Percentiles rank a stretch among this genome's conserved stretches.
phyloP scores from a whole-genome alignment of 2,329 filamentous ascomycete species.

The Myriosclerotinia scirpicola region DNA sequence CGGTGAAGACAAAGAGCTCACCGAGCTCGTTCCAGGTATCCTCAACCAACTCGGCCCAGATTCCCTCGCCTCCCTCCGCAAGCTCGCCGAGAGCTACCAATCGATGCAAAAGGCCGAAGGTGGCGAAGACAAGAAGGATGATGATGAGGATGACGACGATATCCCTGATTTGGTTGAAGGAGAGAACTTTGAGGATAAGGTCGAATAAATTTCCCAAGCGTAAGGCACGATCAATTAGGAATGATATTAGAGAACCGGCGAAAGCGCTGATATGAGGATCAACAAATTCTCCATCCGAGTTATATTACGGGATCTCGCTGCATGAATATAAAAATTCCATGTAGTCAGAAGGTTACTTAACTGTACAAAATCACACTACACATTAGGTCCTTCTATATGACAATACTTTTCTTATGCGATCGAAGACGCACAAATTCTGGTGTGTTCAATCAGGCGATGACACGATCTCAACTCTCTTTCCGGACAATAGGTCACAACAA shows the following conservation, averaged over 20 bases:
- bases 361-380: constrained; percentile 41
- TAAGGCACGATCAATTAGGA: constrained; percentile 15
- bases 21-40: constrained; percentile 97
- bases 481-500: not conserved
- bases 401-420: constrained; percentile 5
- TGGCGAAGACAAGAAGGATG: constrained; percentile 69
- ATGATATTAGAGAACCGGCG: constrained; percentile 26
- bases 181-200: constrained; percentile 98
- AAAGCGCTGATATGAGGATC: constrained; percentile 30
- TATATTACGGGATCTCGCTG: constrained; percentile 30
- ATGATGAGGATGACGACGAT: constrained; percentile 76
- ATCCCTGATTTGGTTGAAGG: constrained; percentile 97
- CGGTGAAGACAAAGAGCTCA: constrained; percentile 99
- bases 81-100: constrained; percentile 99
- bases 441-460: not conserved
- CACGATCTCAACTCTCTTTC: not conserved
- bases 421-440: not conserved
- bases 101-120: constrained; percentile 93
- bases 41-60: constrained; percentile 99
- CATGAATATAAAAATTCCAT: constrained; percentile 32
- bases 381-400: constrained; percentile 26
- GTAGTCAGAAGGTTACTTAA: constrained; percentile 39
- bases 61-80: constrained; percentile 94
- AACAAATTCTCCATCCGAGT: constrained; percentile 26
- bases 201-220: constrained; percentile 38